phyloP scores from a whole-genome alignment of 208 protist genomes.

The Trypanosoma boissoni region DNA sequence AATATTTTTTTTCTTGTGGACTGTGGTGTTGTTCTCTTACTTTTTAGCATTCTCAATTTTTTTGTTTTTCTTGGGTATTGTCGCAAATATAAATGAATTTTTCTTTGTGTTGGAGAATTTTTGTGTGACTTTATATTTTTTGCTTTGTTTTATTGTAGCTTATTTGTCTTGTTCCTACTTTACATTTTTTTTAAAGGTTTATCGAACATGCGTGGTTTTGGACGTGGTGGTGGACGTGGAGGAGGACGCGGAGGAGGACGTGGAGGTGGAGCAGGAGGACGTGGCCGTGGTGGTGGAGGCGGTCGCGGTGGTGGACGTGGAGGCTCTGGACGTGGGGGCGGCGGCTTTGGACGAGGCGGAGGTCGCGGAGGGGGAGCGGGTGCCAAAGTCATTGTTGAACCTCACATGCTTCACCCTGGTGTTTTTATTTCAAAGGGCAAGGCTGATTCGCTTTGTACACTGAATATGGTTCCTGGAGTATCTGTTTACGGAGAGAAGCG shows the following conservation, averaged over 20 bases:
- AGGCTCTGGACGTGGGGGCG: constrained; percentile 47
- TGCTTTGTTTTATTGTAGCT: too few species aligned
- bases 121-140: too few species aligned
- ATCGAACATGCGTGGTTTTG: constrained; percentile 27
- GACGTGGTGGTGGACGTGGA: constrained; percentile 35
- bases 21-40: too few species aligned
- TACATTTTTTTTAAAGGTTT: too few species aligned
- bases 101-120: too few species aligned
- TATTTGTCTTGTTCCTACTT: too few species aligned
- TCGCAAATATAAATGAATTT: too few species aligned
- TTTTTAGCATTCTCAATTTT: too few species aligned
- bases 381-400: constrained; percentile 97
- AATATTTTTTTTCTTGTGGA: too few species aligned
- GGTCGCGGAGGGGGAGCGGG: constrained; percentile 84
- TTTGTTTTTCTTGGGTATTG: too few species aligned
- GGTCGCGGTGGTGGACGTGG: constrained; percentile 39
- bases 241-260: constrained; percentile 47
- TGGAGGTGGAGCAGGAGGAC: constrained; percentile 42
- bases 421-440: constrained; percentile 99
- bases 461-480: constrained; percentile 98
- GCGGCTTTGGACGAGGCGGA: constrained; percentile 49
- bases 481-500: constrained; percentile 99
- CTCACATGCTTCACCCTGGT: constrained; percentile 95
- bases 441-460: constrained; percentile 97
- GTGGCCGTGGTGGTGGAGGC: constrained; percentile 40